Evolutionary conservation across 2,329 filamentous ascomycete genomes (phyloP).

Genomic region (Ilyonectria sp.): DNA sequence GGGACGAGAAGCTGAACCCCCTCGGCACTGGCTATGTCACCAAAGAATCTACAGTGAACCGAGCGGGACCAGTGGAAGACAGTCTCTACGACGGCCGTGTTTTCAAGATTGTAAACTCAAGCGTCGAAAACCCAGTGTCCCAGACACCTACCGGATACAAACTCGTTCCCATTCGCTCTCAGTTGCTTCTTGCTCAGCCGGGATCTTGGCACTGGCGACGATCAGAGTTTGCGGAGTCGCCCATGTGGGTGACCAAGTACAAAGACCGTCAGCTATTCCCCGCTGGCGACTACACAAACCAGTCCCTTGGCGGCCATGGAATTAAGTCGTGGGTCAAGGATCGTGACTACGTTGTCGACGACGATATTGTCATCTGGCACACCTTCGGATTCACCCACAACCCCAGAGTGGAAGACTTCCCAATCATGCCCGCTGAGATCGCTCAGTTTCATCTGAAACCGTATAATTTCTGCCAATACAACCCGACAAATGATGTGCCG

Average conservation of each 20-base stretch:
- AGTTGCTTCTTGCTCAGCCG: slow-evolving; percentile 60
- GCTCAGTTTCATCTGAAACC: slow-evolving; percentile 65
- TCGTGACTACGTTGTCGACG: slow-evolving; percentile 65
- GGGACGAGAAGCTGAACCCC: slow-evolving; percentile 70
- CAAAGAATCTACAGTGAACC: slow-evolving; percentile 62
- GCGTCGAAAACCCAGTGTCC: slow-evolving; percentile 61
- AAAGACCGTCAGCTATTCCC: slow-evolving; percentile 60
- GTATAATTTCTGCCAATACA: slow-evolving; percentile 67
- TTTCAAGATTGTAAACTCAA: slow-evolving; percentile 64
- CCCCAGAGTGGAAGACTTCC: slow-evolving; percentile 76
- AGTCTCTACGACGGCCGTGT: slow-evolving; percentile 67
- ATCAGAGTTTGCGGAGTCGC: slow-evolving; percentile 59
- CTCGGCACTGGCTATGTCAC: slow-evolving; percentile 72
- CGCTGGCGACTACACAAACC: slow-evolving; percentile 60
- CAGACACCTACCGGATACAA: slow-evolving; percentile 60
- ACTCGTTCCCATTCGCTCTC: slow-evolving; percentile 63
- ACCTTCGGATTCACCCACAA: slow-evolving; percentile 72
- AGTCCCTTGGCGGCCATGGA: slow-evolving; percentile 58
- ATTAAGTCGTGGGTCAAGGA: slow-evolving; percentile 65
- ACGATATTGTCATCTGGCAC: slow-evolving; percentile 67
- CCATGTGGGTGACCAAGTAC: slow-evolving; percentile 61
- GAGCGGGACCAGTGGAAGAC: slow-evolving; percentile 65
- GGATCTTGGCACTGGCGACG: slow-evolving; percentile 56
- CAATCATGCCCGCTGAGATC: slow-evolving; percentile 77
- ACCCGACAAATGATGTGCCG: slow-evolving; percentile 66